A percentile compares a stretch with the other conserved stretches of the same genome.
These are phyloP conservation scores for Microbotryum silenes-acaulis DNA, from an alignment of 1,284 basidiomycete genomes.

Conservation along the genomic window DNA sequence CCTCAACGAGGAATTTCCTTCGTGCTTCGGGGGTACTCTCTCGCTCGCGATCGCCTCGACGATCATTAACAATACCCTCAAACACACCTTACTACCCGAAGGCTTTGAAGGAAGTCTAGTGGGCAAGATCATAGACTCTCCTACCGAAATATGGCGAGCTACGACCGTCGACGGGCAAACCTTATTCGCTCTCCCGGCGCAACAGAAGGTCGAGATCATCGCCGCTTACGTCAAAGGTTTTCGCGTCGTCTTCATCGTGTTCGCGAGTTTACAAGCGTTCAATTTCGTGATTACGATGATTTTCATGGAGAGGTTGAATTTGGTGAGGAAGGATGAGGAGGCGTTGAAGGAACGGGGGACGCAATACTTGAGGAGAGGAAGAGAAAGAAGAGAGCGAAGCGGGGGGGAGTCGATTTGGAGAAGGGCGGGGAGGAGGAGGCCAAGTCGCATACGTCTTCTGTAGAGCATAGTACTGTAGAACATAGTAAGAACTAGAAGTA, in stretches of 20 bases:
- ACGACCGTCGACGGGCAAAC: neutral
- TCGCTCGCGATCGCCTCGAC: conserved; percentile 56
- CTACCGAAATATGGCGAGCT: conserved; percentile 33
- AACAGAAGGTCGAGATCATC: conserved; percentile 46
- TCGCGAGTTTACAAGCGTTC: conserved; percentile 45
- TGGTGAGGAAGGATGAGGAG: conserved; percentile 53
- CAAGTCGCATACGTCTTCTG: no score
- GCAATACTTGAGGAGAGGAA: conserved; percentile 32
- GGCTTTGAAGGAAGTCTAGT: conserved; percentile 37
- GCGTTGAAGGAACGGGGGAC: conserved; percentile 43
- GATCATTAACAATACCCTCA: conserved; percentile 51
- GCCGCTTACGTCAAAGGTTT: conserved; percentile 55
- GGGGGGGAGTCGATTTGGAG: neutral
- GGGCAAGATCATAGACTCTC: conserved; percentile 42
- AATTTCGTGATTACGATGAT: conserved; percentile 50
- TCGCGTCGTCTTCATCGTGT: conserved; percentile 48
- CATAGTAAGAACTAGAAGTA: no score
- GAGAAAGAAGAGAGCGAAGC: conserved; percentile 15
- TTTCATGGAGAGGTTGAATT: conserved; percentile 54
- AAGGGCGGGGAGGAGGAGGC: neutral
- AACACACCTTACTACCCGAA: conserved; percentile 43
- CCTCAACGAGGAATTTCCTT: conserved; percentile 60
- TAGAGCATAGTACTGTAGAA: no score
- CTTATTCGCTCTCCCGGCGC: conserved; percentile 42
- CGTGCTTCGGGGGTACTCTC: conserved; percentile 57